These are phyloP conservation scores for Caryopteris hybrid DNA, from an alignment of 305 asterid genomes.

Conservation along the genomic window DNA sequence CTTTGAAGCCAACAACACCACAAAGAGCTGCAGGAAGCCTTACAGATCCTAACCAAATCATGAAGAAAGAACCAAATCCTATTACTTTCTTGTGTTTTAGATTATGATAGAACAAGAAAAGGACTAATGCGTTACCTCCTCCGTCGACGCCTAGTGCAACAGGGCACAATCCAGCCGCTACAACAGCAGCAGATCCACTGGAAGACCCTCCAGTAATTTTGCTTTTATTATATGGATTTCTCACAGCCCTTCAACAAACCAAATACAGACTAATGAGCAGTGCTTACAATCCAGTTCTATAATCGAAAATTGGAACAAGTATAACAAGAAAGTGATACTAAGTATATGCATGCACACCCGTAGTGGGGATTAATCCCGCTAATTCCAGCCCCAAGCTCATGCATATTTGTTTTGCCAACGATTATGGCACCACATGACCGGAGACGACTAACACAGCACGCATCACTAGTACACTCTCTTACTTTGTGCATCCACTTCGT, in stretches of 20 bases:
- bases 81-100: no score
- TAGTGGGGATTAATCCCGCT: constrained; percentile 97
- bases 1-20: constrained; percentile 93
- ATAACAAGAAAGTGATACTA: no score
- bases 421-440: constrained; percentile 79
- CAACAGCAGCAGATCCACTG: constrained; percentile 96
- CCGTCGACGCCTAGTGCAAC: constrained; percentile 94
- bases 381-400: constrained; percentile 93
- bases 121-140: constrained; percentile 48
- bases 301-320: neutral
- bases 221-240: constrained; percentile 65
- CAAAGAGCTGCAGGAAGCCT: constrained; percentile 95
- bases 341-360: constrained; percentile 66
- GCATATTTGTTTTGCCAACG: constrained; percentile 91
- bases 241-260: constrained; percentile 40
- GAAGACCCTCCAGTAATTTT: constrained; percentile 93
- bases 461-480: constrained; percentile 61
- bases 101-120: no score
- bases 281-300: neutral
- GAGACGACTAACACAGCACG: constrained; percentile 65
- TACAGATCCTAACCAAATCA: constrained; percentile 62
- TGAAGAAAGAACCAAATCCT: no score
- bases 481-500: constrained; percentile 85
- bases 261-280: constrained; percentile 4
- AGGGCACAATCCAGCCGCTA: constrained; percentile 91